Base-by-base conservation (phyloP, 164 flowering plant genomes). In the Paratinospora sagittata region DNA sequence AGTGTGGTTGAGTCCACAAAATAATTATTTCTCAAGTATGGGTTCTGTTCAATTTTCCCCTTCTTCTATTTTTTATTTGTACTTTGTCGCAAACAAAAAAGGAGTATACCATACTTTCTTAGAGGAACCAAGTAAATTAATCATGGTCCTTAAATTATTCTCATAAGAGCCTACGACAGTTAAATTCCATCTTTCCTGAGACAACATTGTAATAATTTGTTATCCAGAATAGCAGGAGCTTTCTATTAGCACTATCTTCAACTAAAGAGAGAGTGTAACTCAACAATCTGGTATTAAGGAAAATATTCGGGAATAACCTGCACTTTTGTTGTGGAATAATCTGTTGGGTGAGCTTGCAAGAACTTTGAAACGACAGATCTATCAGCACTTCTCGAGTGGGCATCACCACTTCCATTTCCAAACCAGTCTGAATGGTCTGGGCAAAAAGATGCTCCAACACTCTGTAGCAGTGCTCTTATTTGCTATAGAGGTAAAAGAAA, bases 351-450 rank as follows among this genome's bases (percentile, higher is more conserved):
- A 60, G 93, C 85, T 83, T 90, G 93, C 63, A 94, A 77, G 77
- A 94, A 85, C 71, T 94, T 94, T 68, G 93, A 77, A 66, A 89
- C 70, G 74, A 88, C 87, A 39, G 93, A 83, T 47, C 82, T 82
- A 81, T 92, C 97, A 68, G 86, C 93, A 85, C 79, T 83, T 82
- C 85, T 85, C 49, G 90, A 86, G 73, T 83, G 86, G 36, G 62
- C 47, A 76, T 85, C 84, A 71, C 75, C 80, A 60, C 65, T 63
- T 63, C 76, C 89, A 73, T 30, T 63, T 60, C 90, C 96, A 71
- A 86, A 85, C 98, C 98, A 94, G 65, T 94, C 98, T 41, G 81
- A 76, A 52, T 70, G 65, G 61, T 85, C 77, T n/a, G 98, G 95
- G 78, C 96, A 90, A 80, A 94, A 86, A 21, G 89, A 81, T 49